Conservation (phyloP, 345 rosid species). For the Dipteronia dyeriana region DNA sequence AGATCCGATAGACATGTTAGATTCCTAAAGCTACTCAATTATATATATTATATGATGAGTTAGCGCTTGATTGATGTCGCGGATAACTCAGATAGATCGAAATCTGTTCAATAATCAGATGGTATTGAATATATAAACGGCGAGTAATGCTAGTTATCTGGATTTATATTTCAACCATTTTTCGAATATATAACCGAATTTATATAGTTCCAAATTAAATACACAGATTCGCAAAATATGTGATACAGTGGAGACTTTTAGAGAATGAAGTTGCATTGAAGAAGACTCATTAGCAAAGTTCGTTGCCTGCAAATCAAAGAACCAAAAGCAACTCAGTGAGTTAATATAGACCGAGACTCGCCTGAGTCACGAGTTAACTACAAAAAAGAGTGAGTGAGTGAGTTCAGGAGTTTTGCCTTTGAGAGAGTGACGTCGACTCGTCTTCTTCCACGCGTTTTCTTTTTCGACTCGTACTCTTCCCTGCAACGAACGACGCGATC, state of each 20-base stretch:
- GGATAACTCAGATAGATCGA: too few relatives aligned
- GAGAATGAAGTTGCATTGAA: slow-evolving; percentile 40
- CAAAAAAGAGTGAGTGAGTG: background rate
- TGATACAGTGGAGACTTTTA: slow-evolving; percentile 16
- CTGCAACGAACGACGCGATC: slow-evolving; percentile 36
- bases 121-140: too few relatives aligned
- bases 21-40: background rate
- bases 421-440: slow-evolving; percentile 21
- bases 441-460: slow-evolving; percentile 49
- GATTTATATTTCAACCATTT: too few relatives aligned
- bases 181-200: too few relatives aligned
- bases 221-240: too few relatives aligned
- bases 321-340: background rate
- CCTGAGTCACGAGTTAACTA: background rate
- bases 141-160: too few relatives aligned
- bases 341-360: background rate
- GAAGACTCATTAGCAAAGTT: slow-evolving; percentile 40
- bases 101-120: too few relatives aligned
- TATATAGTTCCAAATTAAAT: too few relatives aligned
- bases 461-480: slow-evolving; percentile 33
- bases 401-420: slow-evolving; percentile 25
- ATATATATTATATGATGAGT: background rate
- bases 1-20: background rate
- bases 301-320: slow-evolving; percentile 34
- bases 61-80: too few relatives aligned